phyloP scores from a whole-genome alignment of 345 rosid genomes.

The Pugionium dolabratum region DNA sequence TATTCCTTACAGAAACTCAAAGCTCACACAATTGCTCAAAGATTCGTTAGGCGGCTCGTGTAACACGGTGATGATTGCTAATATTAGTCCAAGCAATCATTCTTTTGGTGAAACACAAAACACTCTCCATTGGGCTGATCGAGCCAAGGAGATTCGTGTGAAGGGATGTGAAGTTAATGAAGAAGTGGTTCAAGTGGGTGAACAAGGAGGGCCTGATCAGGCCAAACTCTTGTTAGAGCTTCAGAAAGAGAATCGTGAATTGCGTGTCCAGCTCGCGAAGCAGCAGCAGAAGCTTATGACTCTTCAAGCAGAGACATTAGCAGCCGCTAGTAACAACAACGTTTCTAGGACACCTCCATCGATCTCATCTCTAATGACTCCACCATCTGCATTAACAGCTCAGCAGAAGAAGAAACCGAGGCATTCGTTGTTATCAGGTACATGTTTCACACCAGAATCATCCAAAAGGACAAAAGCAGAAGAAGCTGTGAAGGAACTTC shows the following conservation, averaged over 20 bases:
- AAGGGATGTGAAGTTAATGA: conserved; percentile 61
- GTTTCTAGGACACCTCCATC: conserved; percentile 76
- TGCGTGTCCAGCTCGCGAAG: conserved; percentile 68
- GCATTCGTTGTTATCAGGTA: conserved; percentile 62
- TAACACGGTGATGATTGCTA: conserved; percentile 95
- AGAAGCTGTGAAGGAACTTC: conserved; percentile 61
- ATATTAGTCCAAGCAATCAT: conserved; percentile 86
- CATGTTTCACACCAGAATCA: conserved; percentile 80
- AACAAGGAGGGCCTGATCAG: conserved; percentile 56
- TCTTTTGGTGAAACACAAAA: conserved; percentile 92
- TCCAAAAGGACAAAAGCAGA: conserved; percentile 55
- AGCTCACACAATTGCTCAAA: conserved; percentile 95
- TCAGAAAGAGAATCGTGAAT: conserved; percentile 82
- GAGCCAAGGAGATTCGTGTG: conserved; percentile 84
- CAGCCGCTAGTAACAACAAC: conserved; percentile 42
- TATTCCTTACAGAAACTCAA: conserved; percentile 87
- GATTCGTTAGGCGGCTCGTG: conserved; percentile 90
- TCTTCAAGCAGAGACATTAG: conserved; percentile 54
- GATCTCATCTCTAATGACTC: conserved; percentile 66
- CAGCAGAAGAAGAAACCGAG: conserved; percentile 62
- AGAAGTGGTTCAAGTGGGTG: conserved; percentile 53
- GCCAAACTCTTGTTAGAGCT: conserved; percentile 75
- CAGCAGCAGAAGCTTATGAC: conserved; percentile 74
- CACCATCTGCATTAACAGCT: conserved; percentile 56
- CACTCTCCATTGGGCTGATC: conserved; percentile 96